Conservation (phyloP, 202 grass and related monocot genomes). For the Zizania palustris region DNA sequence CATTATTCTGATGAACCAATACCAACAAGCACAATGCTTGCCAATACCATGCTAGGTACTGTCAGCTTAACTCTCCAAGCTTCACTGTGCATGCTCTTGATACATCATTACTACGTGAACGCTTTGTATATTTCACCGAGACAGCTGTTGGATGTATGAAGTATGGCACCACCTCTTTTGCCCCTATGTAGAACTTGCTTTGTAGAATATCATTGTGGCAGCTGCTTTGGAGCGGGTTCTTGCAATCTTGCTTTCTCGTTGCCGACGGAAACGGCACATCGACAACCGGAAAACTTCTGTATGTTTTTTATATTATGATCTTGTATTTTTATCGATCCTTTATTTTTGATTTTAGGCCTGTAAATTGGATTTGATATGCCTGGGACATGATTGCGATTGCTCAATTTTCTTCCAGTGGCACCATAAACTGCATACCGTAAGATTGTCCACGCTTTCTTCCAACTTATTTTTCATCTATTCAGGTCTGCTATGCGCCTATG, state of each 20-base stretch:
- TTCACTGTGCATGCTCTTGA: conserved; percentile 26
- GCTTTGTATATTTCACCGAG: conserved; percentile 15
- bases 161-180: conserved; percentile 18
- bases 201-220: conserved; percentile 18
- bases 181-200: conserved; percentile 17
- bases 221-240: conserved; percentile 1
- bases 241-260: neutral
- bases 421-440: neutral
- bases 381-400: neutral
- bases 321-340: conserved; percentile 15
- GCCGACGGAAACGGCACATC: conserved; percentile 25
- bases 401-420: conserved; percentile 11
- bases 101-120: neutral
- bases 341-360: conserved; percentile 28
- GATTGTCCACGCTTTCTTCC: neutral
- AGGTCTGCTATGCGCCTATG: neutral
- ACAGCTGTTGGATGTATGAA: conserved; percentile 9
- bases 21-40: conserved; percentile 52
- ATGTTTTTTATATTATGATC: conserved; percentile 52
- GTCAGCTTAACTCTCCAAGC: conserved; percentile 26
- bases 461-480: neutral
- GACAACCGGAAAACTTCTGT: conserved; percentile 23
- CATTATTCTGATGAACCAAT: conserved; percentile 52
- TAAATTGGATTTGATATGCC: conserved; percentile 31
- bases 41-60: conserved; percentile 46